Percentiles rank a stretch among this genome's conserved stretches.
Conservation (phyloP, 257 asterid species). For the Thymus quinquecostatus region DNA sequence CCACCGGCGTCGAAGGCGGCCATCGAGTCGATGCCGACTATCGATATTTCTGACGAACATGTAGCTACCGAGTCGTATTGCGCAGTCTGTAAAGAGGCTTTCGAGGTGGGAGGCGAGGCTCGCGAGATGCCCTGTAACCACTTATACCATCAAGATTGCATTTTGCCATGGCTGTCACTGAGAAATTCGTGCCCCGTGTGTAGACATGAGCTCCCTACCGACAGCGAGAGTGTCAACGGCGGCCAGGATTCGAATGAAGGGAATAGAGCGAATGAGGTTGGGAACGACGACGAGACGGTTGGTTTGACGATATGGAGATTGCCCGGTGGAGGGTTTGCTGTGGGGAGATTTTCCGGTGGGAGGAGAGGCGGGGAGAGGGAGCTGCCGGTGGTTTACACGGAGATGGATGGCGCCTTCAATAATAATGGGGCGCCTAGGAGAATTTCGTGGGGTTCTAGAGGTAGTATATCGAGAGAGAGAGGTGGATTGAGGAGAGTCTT, state of each 20-base stretch:
- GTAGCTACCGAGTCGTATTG: constrained; percentile 58
- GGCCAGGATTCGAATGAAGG: constrained; percentile 33
- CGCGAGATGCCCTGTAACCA: constrained; percentile 96
- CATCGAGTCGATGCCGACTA: constrained; percentile 70
- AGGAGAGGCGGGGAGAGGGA: constrained; percentile 89
- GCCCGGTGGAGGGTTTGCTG: constrained; percentile 96
- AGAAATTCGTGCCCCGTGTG: constrained; percentile 88
- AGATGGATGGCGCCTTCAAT: constrained; percentile 85
- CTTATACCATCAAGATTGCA: constrained; percentile 82
- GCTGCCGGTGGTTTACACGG: constrained; percentile 84
- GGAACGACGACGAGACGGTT: constrained; percentile 64
- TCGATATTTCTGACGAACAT: constrained; percentile 56
- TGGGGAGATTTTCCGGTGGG: constrained; percentile 86
- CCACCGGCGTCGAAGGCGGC: constrained; percentile 92
- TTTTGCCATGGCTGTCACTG: constrained; percentile 80
- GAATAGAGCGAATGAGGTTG: constrained; percentile 45
- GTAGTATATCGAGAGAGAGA: constrained; percentile 54
- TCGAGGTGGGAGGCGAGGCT: constrained; percentile 67
- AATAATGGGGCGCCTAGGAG: constrained; percentile 75
- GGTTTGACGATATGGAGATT: constrained; percentile 90
- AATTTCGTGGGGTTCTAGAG: constrained; percentile 78
- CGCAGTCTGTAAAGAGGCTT: constrained; percentile 87
- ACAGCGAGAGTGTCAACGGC: constrained; percentile 32
- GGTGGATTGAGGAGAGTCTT: constrained; percentile 68
- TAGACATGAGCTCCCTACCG: constrained; percentile 74